Evolutionary conservation across 495 filamentous ascomycete species (phyloP).

Genomic region (Talaromyces liani): DNA sequence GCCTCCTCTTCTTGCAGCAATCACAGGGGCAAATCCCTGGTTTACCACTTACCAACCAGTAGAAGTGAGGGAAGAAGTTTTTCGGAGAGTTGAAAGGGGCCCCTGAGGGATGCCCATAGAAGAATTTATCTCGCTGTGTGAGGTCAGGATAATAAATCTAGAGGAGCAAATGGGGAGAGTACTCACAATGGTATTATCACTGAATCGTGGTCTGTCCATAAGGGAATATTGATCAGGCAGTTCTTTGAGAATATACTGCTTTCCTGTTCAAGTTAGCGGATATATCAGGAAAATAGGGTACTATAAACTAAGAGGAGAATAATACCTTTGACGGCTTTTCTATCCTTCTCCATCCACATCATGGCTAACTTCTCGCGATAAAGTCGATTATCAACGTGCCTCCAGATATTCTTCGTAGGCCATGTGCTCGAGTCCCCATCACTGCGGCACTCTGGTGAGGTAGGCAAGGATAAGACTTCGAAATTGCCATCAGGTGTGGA

Average conservation of each 20-base stretch:
- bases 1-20: slow-evolving; percentile 19
- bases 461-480: slow-evolving; percentile 21
- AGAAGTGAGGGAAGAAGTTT: slow-evolving; percentile 52
- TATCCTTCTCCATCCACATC: slow-evolving; percentile 29
- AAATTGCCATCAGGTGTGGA: slow-evolving; percentile 12
- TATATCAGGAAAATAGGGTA: background rate
- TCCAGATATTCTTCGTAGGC: slow-evolving; percentile 21
- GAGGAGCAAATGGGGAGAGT: background rate
- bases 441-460: slow-evolving; percentile 18
- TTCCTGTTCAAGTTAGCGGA: slow-evolving; percentile 20
- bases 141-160: background rate
- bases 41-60: slow-evolving; percentile 43
- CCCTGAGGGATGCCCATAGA: slow-evolving; percentile 49
- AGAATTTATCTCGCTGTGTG: slow-evolving; percentile 39
- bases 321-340: slow-evolving; percentile 25
- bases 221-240: slow-evolving; percentile 50
- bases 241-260: slow-evolving; percentile 41
- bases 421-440: slow-evolving; percentile 27
- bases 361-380: slow-evolving; percentile 28
- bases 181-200: slow-evolving; percentile 21
- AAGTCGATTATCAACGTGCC: slow-evolving; percentile 13
- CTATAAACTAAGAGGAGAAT: slow-evolving; percentile 3
- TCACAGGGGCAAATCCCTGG: slow-evolving; percentile 27
- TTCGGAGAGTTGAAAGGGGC: slow-evolving; percentile 42
- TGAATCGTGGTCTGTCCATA: slow-evolving; percentile 34